Evolutionary conservation across 768 basidiomycete species (phyloP).

Genomic region (Serendipita sp.): DNA sequence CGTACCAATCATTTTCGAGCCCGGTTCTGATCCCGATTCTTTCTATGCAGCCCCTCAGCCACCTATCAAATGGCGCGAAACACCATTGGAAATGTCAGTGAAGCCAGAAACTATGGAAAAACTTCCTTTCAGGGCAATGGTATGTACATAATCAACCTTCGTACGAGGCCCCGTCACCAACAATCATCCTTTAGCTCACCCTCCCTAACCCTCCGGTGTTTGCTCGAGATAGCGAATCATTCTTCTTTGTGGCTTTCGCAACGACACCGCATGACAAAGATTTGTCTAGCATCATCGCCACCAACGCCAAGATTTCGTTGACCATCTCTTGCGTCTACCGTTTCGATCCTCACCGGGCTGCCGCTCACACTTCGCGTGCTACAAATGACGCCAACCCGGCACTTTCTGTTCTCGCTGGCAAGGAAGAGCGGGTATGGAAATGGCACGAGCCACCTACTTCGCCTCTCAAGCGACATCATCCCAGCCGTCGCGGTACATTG

Average conservation of each 20-base stretch:
- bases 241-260: background rate
- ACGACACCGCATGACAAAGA: background rate
- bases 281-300: background rate
- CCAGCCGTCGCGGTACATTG: background rate
- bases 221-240: background rate
- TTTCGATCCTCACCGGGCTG: background rate
- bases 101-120: background rate
- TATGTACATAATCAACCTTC: background rate
- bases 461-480: background rate
- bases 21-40: background rate
- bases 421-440: background rate
- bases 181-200: background rate
- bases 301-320: background rate
- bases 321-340: background rate
- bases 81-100: background rate
- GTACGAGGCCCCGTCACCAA: background rate
- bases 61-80: background rate
- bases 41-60: background rate
- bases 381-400: background rate
- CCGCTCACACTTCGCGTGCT: background rate
- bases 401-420: too few species aligned
- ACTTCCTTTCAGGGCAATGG: background rate
- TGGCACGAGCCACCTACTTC: background rate
- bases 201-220: background rate
- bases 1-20: background rate